Evolutionary conservation across 768 basidiomycete species (phyloP).

Genomic region (Clavulina sp.): DNA sequence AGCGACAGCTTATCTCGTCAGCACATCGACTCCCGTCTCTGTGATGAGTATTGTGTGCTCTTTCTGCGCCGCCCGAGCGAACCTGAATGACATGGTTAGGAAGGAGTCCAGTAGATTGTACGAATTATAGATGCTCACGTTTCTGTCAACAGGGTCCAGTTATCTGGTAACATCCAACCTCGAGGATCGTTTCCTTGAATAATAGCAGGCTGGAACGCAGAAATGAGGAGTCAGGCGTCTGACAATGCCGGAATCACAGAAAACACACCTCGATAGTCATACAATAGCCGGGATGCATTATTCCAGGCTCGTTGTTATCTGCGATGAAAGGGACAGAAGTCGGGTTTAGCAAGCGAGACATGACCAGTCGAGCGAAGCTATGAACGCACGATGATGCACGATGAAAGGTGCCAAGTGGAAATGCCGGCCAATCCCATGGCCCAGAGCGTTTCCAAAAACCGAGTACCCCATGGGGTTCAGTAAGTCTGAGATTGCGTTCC

Average conservation of each 20-base stretch:
- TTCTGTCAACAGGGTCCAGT: constrained; percentile 85
- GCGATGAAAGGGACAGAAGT: constrained; percentile 2
- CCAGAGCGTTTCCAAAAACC: constrained; percentile 55
- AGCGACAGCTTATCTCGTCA: constrained; percentile 41
- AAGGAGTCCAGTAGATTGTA: too few relatives aligned
- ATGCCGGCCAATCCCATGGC: constrained; percentile 70
- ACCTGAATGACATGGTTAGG: constrained; percentile 20
- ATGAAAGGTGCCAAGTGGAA: constrained; percentile 82
- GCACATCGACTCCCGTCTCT: constrained; percentile 53
- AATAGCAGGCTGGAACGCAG: constrained; percentile 39
- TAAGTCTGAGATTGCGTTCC: constrained; percentile 43
- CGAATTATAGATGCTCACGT: constrained; percentile 23
- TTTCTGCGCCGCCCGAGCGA: constrained; percentile 66
- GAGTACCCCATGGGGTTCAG: constrained; percentile 30
- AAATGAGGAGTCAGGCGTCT: background rate
- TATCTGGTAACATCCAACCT: constrained; percentile 73
- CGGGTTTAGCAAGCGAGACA: background rate
- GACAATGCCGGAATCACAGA: background rate
- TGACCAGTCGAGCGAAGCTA: background rate
- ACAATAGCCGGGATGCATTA: constrained; percentile 72
- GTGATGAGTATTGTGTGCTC: constrained; percentile 85
- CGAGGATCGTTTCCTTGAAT: constrained; percentile 54
- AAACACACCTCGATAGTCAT: constrained; percentile 73
- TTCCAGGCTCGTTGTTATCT: constrained; percentile 72
- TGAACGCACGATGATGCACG: constrained; percentile 45